Base-by-base conservation (phyloP, 2,329 filamentous ascomycete genomes). In the Cladosporium austrohemisphaericum region DNA sequence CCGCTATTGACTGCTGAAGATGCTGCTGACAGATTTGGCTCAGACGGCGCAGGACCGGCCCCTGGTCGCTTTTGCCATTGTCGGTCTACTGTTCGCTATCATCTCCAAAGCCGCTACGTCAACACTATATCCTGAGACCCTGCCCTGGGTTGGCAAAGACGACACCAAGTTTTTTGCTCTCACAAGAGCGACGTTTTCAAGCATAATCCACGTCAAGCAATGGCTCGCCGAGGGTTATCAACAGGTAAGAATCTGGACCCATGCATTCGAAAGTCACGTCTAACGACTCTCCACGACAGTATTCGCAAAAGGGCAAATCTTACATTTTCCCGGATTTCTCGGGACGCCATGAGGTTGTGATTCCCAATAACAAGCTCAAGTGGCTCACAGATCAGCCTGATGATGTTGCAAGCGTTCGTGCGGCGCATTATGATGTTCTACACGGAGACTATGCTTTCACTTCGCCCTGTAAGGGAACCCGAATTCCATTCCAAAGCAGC, bases 381-480 rank as follows among this genome's bases (percentile, higher is more conserved):
- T 74, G 71, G 71, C 62, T 75, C 37, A 55, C 72, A 14, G 67
- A 71, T 23, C 66, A 73, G 47, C 68, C 72, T 2, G 71, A 74
- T 43, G 50, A 57, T 23, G 57, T 72, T n/a, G 57, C 71, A 9
- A 70, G 63, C 45, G 60, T 62, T 2, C 55, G 55, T 9, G 67
- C 60, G 10, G 63, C 66, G 10, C 69, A 72, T 49, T 66, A 66
- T 47, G 68, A 73, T 25, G 18, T 52, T 0, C 55, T 74, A n/a
- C 58, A 65, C 19, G 69, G 66, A 16, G 61, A 68, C 1, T 72
- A 71, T 50, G 59, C 62, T 7, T 71, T 73, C 35, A 61, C 68
- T 6, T 29, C 32, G 9, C 44, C 44, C 23, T 47, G 56, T 41
- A 33, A 26, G 46, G n/a, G n/a, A n/a, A n/a, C n/a, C n/a, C n/a